Percentiles rank a stretch among this genome's conserved stretches.
Evolutionary conservation across 257 asterid species (phyloP).

Genomic region (Parsonsia alboflavescens): DNA sequence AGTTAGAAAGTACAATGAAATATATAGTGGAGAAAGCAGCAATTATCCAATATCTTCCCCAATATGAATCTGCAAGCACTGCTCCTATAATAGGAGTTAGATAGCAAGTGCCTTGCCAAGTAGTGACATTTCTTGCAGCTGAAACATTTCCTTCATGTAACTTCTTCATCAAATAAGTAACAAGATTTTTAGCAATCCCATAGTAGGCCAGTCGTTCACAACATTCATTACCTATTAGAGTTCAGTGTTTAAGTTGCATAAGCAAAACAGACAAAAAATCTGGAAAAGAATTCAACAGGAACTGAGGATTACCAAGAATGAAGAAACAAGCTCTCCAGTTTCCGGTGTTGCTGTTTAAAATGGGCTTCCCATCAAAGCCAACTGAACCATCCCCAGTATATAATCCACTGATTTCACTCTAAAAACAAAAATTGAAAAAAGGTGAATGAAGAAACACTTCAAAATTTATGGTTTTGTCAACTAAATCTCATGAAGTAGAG

Average conservation of each 20-base stretch:
- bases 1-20: slow-evolving; percentile 50
- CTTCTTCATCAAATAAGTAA: slow-evolving; percentile 76
- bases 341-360: slow-evolving; percentile 79
- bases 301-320: slow-evolving; percentile 56
- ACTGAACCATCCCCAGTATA: slow-evolving; percentile 95
- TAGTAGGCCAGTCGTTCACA: slow-evolving; percentile 98
- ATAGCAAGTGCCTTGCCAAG: slow-evolving; percentile 98
- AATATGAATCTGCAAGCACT: slow-evolving; percentile 88
- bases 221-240: slow-evolving; percentile 78
- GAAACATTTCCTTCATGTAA: slow-evolving; percentile 81
- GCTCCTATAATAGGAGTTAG: slow-evolving; percentile 92
- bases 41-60: slow-evolving; percentile 99
- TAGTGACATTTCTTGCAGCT: slow-evolving; percentile 96
- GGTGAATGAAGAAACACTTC: background rate
- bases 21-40: slow-evolving; percentile 90
- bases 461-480: background rate
- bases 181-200: slow-evolving; percentile 90
- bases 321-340: slow-evolving; percentile 97
- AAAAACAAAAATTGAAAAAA: slow-evolving; percentile 5
- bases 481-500: background rate
- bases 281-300: background rate
- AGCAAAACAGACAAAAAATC: slow-evolving; percentile 1
- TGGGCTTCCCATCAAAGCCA: slow-evolving; percentile 83
- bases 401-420: slow-evolving; percentile 46
- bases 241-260: slow-evolving; percentile 19